Percentiles rank a stretch among this genome's conserved stretches.
phyloP scores from a whole-genome alignment of 176 grass and related monocot species.

The Oropetium thomaeum region DNA sequence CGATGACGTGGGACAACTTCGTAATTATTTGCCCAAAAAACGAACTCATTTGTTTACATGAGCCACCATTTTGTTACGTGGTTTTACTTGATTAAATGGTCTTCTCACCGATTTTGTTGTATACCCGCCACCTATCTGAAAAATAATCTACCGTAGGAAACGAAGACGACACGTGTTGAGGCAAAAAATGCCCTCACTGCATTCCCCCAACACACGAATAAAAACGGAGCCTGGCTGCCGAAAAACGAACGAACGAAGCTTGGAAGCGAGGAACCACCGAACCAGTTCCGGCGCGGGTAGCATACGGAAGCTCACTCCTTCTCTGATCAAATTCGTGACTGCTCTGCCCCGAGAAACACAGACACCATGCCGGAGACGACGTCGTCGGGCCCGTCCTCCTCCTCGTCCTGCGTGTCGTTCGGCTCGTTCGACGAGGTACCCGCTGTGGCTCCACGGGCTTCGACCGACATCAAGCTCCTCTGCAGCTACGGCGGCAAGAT shows the following conservation, averaged over 20 bases:
- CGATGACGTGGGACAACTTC: no score
- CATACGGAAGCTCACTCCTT: background rate
- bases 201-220: no score
- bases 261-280: background rate
- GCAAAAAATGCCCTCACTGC: no score
- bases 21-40: no score
- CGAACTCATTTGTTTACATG: no score
- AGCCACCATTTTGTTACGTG: no score
- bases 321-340: background rate
- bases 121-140: no score
- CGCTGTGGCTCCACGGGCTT: background rate
- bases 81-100: no score
- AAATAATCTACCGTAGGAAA: no score
- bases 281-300: background rate
- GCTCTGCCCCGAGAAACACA: background rate
- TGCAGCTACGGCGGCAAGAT: conserved; percentile 66
- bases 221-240: no score
- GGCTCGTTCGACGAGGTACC: background rate
- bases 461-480: conserved; percentile 39
- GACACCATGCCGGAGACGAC: background rate
- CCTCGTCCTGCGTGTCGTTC: background rate
- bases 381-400: background rate
- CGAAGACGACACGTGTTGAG: no score
- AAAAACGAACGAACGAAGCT: background rate
- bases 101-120: no score